Evolutionary conservation across 768 basidiomycete genomes (phyloP).

Genomic region (Grammothele lineata): DNA sequence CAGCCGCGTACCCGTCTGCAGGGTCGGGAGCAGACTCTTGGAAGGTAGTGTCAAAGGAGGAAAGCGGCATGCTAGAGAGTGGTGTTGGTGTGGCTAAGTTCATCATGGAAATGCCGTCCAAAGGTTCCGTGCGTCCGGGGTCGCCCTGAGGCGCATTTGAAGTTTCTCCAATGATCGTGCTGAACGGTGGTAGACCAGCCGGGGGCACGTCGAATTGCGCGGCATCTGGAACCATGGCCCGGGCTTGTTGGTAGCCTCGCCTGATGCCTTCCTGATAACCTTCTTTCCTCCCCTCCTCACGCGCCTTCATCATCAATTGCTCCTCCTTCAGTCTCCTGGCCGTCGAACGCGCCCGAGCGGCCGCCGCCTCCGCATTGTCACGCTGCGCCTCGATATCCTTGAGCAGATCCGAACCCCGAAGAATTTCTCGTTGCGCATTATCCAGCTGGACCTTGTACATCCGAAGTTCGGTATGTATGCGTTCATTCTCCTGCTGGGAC

Average conservation of each 20-base stretch:
- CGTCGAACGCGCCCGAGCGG: constrained; percentile 40
- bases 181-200: not conserved
- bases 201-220: constrained; percentile 6
- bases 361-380: constrained; percentile 42
- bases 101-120: constrained; percentile 12
- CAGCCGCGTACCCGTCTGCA: constrained; percentile 1
- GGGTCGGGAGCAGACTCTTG: no score
- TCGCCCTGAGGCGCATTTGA: not conserved
- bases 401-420: constrained; percentile 38
- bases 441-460: constrained; percentile 43
- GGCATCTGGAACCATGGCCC: not conserved
- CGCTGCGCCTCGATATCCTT: constrained; percentile 39
- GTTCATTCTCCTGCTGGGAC: constrained; percentile 35
- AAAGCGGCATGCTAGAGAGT: constrained; percentile 1
- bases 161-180: not conserved
- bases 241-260: constrained; percentile 21
- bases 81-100: constrained; percentile 12
- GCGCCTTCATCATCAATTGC: constrained; percentile 35
- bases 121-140: constrained; percentile 2
- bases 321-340: constrained; percentile 41
- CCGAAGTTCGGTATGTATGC: constrained; percentile 38
- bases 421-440: constrained; percentile 41
- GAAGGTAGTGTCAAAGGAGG: no score
- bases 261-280: constrained; percentile 40
- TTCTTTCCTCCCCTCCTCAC: constrained; percentile 38